Percentiles rank a stretch among this genome's conserved stretches.
These are phyloP conservation scores for Populus ilicifolia DNA, from an alignment of 345 rosid species.

Conservation along the genomic window DNA sequence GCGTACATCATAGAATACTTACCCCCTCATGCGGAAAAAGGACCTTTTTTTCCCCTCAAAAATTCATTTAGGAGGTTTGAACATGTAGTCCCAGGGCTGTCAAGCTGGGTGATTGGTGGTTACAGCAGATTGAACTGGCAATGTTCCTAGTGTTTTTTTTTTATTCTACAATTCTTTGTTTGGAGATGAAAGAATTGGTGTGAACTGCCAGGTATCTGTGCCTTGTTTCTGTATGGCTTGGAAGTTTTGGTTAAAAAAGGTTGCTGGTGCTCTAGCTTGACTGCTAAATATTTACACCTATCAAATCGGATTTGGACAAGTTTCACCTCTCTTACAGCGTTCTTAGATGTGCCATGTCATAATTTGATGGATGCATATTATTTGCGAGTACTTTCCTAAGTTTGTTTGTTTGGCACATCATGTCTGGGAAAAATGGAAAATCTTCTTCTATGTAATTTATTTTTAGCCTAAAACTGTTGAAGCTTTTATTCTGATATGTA, in stretches of 20 bases:
- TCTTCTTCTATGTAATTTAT: not conserved
- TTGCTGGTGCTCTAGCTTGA: not conserved
- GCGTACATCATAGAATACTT: no score
- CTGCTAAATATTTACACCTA: not conserved
- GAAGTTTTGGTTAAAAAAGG: not conserved
- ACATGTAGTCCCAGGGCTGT: not conserved
- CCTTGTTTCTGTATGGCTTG: not conserved
- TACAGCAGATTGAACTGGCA: not conserved
- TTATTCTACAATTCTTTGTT: not conserved
- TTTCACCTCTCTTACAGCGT: not conserved
- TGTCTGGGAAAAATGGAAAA: not conserved
- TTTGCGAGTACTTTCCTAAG: conserved; percentile 7
- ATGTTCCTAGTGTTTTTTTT: not conserved
- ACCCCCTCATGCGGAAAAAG: no score
- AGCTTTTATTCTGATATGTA: not conserved
- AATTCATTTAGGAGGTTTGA: not conserved
- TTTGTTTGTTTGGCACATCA: not conserved
- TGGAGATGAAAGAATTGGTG: not conserved
- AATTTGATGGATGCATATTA: conserved; percentile 9
- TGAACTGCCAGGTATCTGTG: not conserved
- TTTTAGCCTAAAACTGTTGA: not conserved
- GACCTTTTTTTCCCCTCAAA: not conserved
- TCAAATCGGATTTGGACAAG: not conserved
- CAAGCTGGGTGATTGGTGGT: not conserved
- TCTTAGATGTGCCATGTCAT: not conserved